phyloP scores from a whole-genome alignment of 225 moss, liverwort and hornwort species.

The Neckera pumila region DNA sequence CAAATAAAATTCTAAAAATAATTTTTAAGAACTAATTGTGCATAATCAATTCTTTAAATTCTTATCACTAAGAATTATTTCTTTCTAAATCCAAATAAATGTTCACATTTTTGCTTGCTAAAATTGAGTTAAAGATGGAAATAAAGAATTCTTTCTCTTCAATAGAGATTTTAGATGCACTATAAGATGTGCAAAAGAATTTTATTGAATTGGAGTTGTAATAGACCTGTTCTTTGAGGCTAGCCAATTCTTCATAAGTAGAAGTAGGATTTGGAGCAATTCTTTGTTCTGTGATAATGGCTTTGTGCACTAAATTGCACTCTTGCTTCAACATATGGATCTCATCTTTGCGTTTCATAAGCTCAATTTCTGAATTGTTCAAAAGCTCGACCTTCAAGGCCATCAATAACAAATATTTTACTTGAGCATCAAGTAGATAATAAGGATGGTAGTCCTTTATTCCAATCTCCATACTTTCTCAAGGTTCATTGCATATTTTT shows the following conservation, averaged over 20 bases:
- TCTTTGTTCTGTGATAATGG: conserved; percentile 33
- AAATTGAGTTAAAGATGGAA: background rate
- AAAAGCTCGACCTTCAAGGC: conserved; percentile 39
- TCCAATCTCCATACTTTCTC: background rate
- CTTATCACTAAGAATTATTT: background rate
- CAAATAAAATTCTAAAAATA: background rate
- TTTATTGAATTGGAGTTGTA: background rate
- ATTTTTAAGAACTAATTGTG: background rate
- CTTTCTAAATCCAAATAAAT: background rate
- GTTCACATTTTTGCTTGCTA: background rate
- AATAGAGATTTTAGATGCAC: background rate
- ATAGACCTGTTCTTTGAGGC: conserved; percentile 46
- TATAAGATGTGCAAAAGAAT: too few relatives aligned
- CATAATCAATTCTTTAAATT: background rate
- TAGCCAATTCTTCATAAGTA: conserved; percentile 24
- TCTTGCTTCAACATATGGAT: conserved; percentile 45
- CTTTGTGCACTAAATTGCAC: conserved; percentile 38
- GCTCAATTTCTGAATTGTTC: conserved; percentile 52
- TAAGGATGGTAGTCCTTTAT: background rate
- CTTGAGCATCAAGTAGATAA: background rate
- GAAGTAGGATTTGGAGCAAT: conserved; percentile 33
- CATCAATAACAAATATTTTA: background rate
- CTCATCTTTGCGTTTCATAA: conserved; percentile 60
- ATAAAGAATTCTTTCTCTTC: background rate
- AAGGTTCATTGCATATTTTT: too few relatives aligned